These are phyloP conservation scores for Ceratocystis variospora DNA, from an alignment of 2,329 filamentous ascomycete genomes.

Conservation along the genomic window DNA sequence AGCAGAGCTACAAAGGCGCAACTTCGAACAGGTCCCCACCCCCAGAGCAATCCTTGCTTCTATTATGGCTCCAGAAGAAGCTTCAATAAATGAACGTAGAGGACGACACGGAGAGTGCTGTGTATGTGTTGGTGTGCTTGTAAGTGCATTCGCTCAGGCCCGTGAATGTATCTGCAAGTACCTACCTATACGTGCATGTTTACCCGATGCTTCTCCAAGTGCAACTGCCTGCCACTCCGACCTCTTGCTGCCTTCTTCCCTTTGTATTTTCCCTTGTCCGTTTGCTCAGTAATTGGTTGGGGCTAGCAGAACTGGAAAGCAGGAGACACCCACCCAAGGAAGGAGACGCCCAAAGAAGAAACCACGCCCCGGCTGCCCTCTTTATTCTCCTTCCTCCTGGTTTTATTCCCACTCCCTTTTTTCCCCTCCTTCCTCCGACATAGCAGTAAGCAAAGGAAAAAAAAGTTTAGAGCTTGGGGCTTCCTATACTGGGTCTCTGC, in stretches of 20 bases:
- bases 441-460: constrained; percentile 10
- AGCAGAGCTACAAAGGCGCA: constrained; percentile 16
- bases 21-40: background rate
- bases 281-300: too few species aligned
- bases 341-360: background rate
- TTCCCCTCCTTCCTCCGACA: constrained; percentile 10
- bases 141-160: too few species aligned
- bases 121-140: too few species aligned
- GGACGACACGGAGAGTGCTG: too few species aligned
- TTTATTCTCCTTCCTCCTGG: constrained; percentile 8
- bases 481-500: background rate
- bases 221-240: background rate
- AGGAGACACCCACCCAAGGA: too few species aligned
- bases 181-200: background rate
- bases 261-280: background rate
- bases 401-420: background rate
- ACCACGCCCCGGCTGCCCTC: constrained; percentile 2
- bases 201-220: background rate
- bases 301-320: too few species aligned
- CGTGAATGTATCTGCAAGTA: too few species aligned
- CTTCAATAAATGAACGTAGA: too few species aligned
- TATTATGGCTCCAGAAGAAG: too few species aligned
- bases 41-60: background rate
- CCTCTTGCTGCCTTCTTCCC: background rate
- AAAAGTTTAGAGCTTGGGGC: constrained; percentile 15